Evolutionary conservation across 2,329 filamentous ascomycete genomes (phyloP).

Genomic region (Rhynchosporium graminicola): DNA sequence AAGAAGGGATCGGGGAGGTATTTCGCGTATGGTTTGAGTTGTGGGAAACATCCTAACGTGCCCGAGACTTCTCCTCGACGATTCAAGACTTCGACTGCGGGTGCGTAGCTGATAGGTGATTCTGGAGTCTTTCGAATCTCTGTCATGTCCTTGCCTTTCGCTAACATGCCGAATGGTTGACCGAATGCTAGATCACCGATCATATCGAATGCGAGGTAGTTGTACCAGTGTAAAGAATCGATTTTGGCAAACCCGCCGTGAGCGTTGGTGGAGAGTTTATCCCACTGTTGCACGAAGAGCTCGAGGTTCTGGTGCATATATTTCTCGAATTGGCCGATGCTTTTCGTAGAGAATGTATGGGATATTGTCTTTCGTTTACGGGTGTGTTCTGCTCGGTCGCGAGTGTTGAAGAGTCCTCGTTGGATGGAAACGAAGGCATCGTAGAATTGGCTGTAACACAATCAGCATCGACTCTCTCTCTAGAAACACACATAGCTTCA

Average conservation of each 20-base stretch:
- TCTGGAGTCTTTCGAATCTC: constrained; percentile 67
- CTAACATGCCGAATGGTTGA: constrained; percentile 80
- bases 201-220: constrained; percentile 59
- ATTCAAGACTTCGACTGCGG: constrained; percentile 86
- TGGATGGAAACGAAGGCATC: constrained; percentile 88
- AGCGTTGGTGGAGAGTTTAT: constrained; percentile 54
- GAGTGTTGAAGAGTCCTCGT: constrained; percentile 85
- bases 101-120: constrained; percentile 65
- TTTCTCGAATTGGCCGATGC: constrained; percentile 80
- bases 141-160: constrained; percentile 72
- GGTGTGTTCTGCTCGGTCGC: constrained; percentile 77
- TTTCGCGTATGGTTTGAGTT: constrained; percentile 75
- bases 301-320: constrained; percentile 83
- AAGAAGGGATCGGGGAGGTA: constrained; percentile 85
- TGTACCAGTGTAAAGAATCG: constrained; percentile 81
- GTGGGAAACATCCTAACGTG: constrained; percentile 72
- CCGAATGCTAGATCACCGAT: constrained; percentile 67
- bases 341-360: constrained; percentile 84
- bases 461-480: not conserved
- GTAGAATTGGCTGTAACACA: constrained; percentile 60
- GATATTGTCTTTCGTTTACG: constrained; percentile 88
- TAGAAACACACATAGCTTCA: constrained; percentile 54
- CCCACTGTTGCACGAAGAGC: constrained; percentile 72
- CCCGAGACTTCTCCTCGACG: constrained; percentile 83
- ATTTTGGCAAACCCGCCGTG: constrained; percentile 57